Conservation (phyloP, 108 stramenopile genomes). For the Nitzschia putrida region DNA sequence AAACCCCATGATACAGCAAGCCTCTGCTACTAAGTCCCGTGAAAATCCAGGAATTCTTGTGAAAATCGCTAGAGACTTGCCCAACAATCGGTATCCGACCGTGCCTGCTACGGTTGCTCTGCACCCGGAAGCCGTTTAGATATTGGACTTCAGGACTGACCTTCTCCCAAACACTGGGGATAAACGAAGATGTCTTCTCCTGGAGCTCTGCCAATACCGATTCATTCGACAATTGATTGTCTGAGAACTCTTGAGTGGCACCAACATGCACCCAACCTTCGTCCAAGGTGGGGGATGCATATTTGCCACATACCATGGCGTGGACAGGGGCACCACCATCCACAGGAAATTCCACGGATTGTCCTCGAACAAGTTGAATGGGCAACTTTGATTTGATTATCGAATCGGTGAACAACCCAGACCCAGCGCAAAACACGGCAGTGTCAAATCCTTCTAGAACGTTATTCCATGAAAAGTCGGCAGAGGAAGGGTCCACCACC, state of each 20-base stretch:
- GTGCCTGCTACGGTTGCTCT: slow-evolving; percentile 67
- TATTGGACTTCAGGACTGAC: slow-evolving; percentile 48
- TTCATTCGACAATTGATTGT: slow-evolving; percentile 32
- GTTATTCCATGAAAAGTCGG: slow-evolving; percentile 24
- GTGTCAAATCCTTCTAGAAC: slow-evolving; percentile 46
- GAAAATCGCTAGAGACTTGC: slow-evolving; percentile 15
- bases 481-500: slow-evolving; percentile 6
- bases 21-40: slow-evolving; percentile 84
- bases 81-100: slow-evolving; percentile 85
- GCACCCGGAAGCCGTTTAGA: slow-evolving; percentile 68
- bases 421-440: slow-evolving; percentile 66
- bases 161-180: slow-evolving; percentile 62
- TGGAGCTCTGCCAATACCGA: slow-evolving; percentile 58
- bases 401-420: slow-evolving; percentile 56
- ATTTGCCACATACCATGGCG: slow-evolving; percentile 82
- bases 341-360: slow-evolving; percentile 68
- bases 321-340: slow-evolving; percentile 9
- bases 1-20: slow-evolving; percentile 79
- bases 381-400: slow-evolving; percentile 40
- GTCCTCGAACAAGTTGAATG: slow-evolving; percentile 78
- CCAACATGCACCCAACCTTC: slow-evolving; percentile 57
- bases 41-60: slow-evolving; percentile 70
- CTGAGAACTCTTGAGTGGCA: slow-evolving; percentile 83
- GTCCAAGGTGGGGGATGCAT: slow-evolving; percentile 65
- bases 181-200: slow-evolving; percentile 53